Evolutionary conservation across 441 rosid genomes (phyloP).

Genomic region (Arabidopsis lyrata): DNA sequence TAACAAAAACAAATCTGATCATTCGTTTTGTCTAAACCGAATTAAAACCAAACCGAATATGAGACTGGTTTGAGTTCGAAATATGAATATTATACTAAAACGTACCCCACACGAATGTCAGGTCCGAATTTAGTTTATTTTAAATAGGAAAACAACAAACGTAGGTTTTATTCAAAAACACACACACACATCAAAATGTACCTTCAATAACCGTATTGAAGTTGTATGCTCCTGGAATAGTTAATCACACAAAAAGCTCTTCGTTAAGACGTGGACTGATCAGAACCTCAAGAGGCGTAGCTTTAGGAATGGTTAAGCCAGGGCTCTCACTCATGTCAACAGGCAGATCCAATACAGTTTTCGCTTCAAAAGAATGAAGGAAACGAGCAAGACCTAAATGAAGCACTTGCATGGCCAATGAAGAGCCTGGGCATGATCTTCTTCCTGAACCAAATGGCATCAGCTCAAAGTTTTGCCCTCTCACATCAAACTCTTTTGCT

Average conservation of each 20-base stretch:
- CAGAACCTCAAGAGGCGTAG: slow-evolving; percentile 54
- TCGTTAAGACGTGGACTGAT: slow-evolving; percentile 49
- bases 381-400: slow-evolving; percentile 51
- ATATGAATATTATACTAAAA: no score
- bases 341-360: slow-evolving; percentile 26
- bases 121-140: no score
- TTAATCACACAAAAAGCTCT: slow-evolving; percentile 23
- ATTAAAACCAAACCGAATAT: no score
- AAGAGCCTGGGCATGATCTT: slow-evolving; percentile 60
- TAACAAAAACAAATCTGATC: no score
- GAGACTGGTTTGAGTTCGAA: no score
- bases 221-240: background rate
- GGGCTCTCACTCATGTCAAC: slow-evolving; percentile 47
- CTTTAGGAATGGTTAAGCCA: slow-evolving; percentile 3
- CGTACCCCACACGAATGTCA: no score
- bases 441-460: slow-evolving; percentile 60
- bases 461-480: slow-evolving; percentile 53
- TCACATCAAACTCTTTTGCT: slow-evolving; percentile 44
- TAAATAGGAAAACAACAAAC: no score
- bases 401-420: slow-evolving; percentile 49
- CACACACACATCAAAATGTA: background rate
- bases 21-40: no score
- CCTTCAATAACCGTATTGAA: slow-evolving; percentile 15
- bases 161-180: no score
- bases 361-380: slow-evolving; percentile 55